These are phyloP conservation scores for Hura crepitans DNA, from an alignment of 441 rosid genomes.

Conservation along the genomic window DNA sequence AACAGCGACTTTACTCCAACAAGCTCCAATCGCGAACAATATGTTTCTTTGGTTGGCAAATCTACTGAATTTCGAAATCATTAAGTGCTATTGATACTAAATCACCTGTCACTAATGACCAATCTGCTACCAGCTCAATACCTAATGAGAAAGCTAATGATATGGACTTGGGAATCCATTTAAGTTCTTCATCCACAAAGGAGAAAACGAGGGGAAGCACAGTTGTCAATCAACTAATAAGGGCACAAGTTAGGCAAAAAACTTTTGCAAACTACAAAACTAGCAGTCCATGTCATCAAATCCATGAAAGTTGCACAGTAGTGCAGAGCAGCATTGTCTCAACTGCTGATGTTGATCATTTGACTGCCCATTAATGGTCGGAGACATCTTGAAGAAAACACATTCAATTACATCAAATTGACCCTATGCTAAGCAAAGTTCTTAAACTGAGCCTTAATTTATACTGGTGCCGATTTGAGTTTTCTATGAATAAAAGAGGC, in stretches of 20 bases:
- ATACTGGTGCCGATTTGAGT: too few species aligned
- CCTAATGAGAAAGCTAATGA: constrained; percentile 44
- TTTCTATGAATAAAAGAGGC: too few species aligned
- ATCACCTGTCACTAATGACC: constrained; percentile 16
- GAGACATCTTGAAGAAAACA: too few species aligned
- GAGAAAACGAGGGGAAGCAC: constrained; percentile 33
- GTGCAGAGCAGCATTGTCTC: constrained; percentile 26
- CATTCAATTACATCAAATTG: too few species aligned
- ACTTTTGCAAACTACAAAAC: constrained; percentile 31
- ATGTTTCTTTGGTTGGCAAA: constrained; percentile 36
- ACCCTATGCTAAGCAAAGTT: too few species aligned
- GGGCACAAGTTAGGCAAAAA: constrained; percentile 27
- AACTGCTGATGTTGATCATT: constrained; percentile 29
- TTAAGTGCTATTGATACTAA: constrained; percentile 34
- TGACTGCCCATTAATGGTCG: too few species aligned
- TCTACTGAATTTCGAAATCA: constrained; percentile 37
- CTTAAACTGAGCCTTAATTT: too few species aligned
- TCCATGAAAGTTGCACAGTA: constrained; percentile 22
- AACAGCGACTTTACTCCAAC: constrained; percentile 28
- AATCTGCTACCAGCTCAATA: constrained; percentile 28
- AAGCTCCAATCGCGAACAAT: constrained; percentile 31
- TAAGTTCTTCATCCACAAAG: constrained; percentile 52
- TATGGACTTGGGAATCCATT: constrained; percentile 72
- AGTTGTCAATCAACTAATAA: constrained; percentile 25
- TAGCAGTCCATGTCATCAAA: constrained; percentile 21